Evolutionary conservation across 1,284 basidiomycete species (phyloP).

Genomic region (Cerioporus squamosus): DNA sequence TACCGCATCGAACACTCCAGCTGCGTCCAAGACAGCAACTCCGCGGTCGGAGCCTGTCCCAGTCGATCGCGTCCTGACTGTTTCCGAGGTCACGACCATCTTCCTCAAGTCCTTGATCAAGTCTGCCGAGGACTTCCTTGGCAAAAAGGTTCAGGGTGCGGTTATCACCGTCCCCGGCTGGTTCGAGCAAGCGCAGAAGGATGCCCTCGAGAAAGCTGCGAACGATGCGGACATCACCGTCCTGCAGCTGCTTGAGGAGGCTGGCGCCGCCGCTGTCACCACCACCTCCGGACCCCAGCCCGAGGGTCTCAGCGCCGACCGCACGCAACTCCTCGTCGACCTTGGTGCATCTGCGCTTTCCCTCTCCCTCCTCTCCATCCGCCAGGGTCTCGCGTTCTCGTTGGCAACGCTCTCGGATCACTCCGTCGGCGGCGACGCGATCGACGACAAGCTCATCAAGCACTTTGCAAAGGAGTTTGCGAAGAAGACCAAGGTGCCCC

Average conservation of each 20-base stretch:
- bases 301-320: constrained; percentile 51
- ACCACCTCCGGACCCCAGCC: constrained; percentile 53
- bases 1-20: constrained; percentile 62
- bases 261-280: constrained; percentile 74
- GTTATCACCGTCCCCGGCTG: constrained; percentile 85
- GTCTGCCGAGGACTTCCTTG: constrained; percentile 94
- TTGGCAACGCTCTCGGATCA: constrained; percentile 53
- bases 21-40: constrained; percentile 72
- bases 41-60: constrained; percentile 82
- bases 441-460: constrained; percentile 86
- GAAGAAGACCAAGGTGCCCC: constrained; percentile 90
- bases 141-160: constrained; percentile 79
- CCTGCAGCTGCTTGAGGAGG: constrained; percentile 85
- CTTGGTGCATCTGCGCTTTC: constrained; percentile 70
- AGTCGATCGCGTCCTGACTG: constrained; percentile 79
- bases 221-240: constrained; percentile 85
- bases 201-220: constrained; percentile 77
- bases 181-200: constrained; percentile 74
- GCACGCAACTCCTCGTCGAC: constrained; percentile 75
- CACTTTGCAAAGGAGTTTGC: constrained; percentile 97
- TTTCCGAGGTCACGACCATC: constrained; percentile 84
- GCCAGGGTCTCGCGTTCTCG: constrained; percentile 66
- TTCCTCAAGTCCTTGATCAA: constrained; percentile 87
- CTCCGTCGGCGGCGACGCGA: constrained; percentile 60
- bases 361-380: constrained; percentile 66